Percentiles rank a stretch among this genome's conserved stretches.
Conservation (phyloP, 78 protist genomes). For the Salpingoeca rosetta region DNA sequence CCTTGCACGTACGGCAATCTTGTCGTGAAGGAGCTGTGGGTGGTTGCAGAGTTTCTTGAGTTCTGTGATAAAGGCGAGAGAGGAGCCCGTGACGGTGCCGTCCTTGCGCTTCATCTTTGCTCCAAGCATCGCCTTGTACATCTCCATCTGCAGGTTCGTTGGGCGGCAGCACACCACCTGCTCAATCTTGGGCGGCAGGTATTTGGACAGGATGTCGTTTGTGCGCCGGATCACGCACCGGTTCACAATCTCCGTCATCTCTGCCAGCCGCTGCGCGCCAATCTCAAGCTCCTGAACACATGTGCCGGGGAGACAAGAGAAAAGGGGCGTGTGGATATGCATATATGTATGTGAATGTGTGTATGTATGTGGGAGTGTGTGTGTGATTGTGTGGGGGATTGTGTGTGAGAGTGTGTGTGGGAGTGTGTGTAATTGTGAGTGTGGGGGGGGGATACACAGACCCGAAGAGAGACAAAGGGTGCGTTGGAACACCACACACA, state of each 20-base stretch:
- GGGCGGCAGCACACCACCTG: constrained; percentile 47
- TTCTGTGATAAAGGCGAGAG: constrained; percentile 32
- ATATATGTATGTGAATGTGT: too few species aligned
- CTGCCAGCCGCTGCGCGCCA: constrained; percentile 12
- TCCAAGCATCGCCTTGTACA: constrained; percentile 19
- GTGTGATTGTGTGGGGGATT: too few species aligned
- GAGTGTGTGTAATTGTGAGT: too few species aligned
- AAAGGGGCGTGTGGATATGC: too few species aligned
- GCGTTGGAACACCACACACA: too few species aligned
- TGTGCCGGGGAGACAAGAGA: too few species aligned
- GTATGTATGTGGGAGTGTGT: too few species aligned
- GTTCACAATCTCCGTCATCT: constrained; percentile 36
- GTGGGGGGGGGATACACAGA: too few species aligned
- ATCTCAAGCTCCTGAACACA: constrained; percentile 26
- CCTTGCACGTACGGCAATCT: not conserved
- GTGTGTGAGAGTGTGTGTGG: too few species aligned
- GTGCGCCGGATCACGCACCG: constrained; percentile 68
- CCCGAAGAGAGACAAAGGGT: too few species aligned
- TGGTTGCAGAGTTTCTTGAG: constrained; percentile 58
- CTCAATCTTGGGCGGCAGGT: constrained; percentile 64
- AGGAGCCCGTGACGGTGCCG: constrained; percentile 64
- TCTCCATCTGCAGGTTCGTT: constrained; percentile 38
- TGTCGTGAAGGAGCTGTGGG: constrained; percentile 33
- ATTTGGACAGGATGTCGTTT: constrained; percentile 40
- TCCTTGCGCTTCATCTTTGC: constrained; percentile 21